phyloP scores from a whole-genome alignment of 2,329 filamentous ascomycete genomes.

The Dryadomyces quercivorus region DNA sequence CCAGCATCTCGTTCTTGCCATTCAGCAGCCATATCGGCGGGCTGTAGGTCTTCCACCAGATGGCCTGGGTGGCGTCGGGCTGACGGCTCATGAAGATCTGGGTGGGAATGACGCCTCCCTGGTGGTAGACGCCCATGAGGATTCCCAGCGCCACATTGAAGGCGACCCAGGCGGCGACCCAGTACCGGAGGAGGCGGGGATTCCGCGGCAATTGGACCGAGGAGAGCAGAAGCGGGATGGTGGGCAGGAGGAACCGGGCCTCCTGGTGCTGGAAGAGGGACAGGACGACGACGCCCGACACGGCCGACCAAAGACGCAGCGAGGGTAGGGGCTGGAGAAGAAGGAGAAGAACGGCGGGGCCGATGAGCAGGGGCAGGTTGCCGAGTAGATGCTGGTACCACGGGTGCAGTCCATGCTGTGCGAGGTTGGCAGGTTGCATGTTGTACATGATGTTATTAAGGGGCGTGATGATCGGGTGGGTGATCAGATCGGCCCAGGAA shows the following conservation, averaged over 20 bases:
- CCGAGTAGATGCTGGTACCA: conserved; percentile 65
- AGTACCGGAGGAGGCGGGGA: conserved; percentile 33
- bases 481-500: conserved; percentile 50
- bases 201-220: conserved; percentile 55
- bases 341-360: conserved; percentile 53
- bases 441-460: conserved; percentile 72
- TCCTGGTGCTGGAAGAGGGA: conserved; percentile 72
- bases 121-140: conserved; percentile 72
- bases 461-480: conserved; percentile 59
- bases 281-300: conserved; percentile 58
- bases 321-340: conserved; percentile 45
- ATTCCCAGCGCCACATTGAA: conserved; percentile 59
- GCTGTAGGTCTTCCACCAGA: conserved; percentile 83
- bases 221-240: conserved; percentile 64
- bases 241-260: conserved; percentile 64
- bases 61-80: conserved; percentile 53
- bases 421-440: conserved; percentile 55
- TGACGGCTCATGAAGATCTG: conserved; percentile 65
- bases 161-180: conserved; percentile 50
- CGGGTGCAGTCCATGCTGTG: conserved; percentile 64
- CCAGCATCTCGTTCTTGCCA: conserved; percentile 60
- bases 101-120: conserved; percentile 64
- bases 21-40: conserved; percentile 72
- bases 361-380: conserved; percentile 61
- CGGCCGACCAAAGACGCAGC: conserved; percentile 56